Evolutionary conservation across 2,329 filamentous ascomycete genomes (phyloP).

Genomic region (Pochonia chlamydosporia): DNA sequence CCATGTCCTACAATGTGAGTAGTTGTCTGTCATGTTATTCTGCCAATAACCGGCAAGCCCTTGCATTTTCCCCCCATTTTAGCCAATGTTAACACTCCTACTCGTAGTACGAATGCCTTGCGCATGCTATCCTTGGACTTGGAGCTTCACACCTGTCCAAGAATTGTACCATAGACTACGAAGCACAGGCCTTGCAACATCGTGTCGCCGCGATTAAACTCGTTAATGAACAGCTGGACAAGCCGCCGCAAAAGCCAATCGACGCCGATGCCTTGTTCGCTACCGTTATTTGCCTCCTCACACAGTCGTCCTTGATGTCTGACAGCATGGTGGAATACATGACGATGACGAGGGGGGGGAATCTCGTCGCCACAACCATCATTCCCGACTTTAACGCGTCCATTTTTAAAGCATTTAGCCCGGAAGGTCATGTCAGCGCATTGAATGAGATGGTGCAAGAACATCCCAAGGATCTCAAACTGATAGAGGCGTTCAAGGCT

Average conservation of each 20-base stretch:
- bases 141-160: conserved; percentile 30
- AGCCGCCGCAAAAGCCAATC: conserved; percentile 17
- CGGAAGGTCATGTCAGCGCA: conserved; percentile 19
- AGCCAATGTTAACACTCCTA: neutral
- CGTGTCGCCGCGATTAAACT: conserved; percentile 28
- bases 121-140: conserved; percentile 31
- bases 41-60: too few relatives aligned
- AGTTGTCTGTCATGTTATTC: too few relatives aligned
- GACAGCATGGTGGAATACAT: conserved; percentile 34
- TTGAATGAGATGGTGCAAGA: conserved; percentile 15
- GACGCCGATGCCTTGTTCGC: conserved; percentile 31
- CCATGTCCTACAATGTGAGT: conserved; percentile 28
- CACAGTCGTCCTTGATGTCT: conserved; percentile 29
- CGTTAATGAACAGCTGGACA: conserved; percentile 26
- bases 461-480: conserved; percentile 15
- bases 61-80: too few relatives aligned
- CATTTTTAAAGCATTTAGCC: conserved; percentile 17
- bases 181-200: conserved; percentile 26
- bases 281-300: conserved; percentile 26
- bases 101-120: conserved; percentile 27
- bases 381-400: conserved; percentile 16
- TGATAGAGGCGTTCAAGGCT: conserved; percentile 14
- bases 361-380: conserved; percentile 17
- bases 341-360: conserved; percentile 26
- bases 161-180: conserved; percentile 19